A percentile compares a stretch with the other conserved stretches of the same genome.
Evolutionary conservation across 176 grass and related monocot genomes (phyloP).

Genomic region (Aegilops speltoides): DNA sequence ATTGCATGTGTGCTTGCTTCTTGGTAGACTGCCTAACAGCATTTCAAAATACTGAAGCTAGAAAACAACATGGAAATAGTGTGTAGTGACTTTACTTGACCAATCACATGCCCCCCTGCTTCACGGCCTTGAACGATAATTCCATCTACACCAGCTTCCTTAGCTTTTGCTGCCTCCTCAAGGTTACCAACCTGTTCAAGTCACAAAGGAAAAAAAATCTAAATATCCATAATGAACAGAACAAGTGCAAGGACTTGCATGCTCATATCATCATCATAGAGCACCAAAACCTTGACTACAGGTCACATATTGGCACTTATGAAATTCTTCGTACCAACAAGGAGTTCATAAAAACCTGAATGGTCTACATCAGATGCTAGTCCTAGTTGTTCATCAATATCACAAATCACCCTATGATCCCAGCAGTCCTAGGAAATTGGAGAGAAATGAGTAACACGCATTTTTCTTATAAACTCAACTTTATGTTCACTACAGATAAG

Average conservation of each 20-base stretch:
- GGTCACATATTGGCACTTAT: not conserved
- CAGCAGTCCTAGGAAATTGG: not conserved
- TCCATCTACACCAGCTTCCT: slow-evolving; percentile 85
- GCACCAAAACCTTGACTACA: not conserved
- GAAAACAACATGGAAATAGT: not conserved
- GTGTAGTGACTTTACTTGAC: slow-evolving; percentile 47
- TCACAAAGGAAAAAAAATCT: not conserved
- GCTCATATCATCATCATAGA: not conserved
- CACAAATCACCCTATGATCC: not conserved
- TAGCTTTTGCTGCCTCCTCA: slow-evolving; percentile 80
- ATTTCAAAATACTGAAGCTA: not conserved
- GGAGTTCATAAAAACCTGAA: not conserved
- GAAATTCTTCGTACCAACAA: not conserved
- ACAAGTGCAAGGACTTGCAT: not conserved
- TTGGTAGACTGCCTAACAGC: not conserved
- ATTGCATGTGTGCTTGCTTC: not conserved
- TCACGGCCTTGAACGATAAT: slow-evolving; percentile 90
- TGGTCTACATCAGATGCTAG: not conserved
- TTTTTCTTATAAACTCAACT: not conserved
- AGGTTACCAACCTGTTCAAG: slow-evolving; percentile 60
- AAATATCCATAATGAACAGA: not conserved
- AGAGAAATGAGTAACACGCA: not conserved
- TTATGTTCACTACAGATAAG: not conserved
- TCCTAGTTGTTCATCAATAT: not conserved
- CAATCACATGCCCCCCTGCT: slow-evolving; percentile 91